Evolutionary conservation across 2,329 filamentous ascomycete species (phyloP), one percentile per base, ranked within the genome.

Genomic region (Zalaria sp.): DNA sequence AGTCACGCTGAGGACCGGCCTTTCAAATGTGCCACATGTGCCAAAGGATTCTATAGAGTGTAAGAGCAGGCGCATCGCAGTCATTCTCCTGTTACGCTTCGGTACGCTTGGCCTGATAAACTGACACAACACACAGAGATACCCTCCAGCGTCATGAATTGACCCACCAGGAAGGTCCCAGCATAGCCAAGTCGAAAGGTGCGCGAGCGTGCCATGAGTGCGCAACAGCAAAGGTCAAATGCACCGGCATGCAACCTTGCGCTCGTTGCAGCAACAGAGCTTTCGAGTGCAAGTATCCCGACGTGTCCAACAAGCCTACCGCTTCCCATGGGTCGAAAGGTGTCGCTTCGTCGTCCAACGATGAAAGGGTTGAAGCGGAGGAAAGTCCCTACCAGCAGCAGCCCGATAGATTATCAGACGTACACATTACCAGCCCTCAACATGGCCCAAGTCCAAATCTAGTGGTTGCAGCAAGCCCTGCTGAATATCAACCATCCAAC

Each of bases 241-340:
- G 55, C 39, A 53, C 56, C 28, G 54, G 56, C 28, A 51, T 48
- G 6, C 39, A 45, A 8, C 46, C 44, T n/a, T 59, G 56, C 29
- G 40, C 40, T 2, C 46, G 55, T 25, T 58, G 56, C 40, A 41
- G 40, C 25, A 43, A 48, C 8, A 50, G 54, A 7, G 43, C 39
- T 6, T 28, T 48, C 7, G 39, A 45, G 27, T 58, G 55, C 40
- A 27, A 42, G n/a, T 56, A 56, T 40, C 53, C 54, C 8, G 35
- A 45, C 34, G 41, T 37, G 9, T 28, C 10, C 1, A 42, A 36
- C 40, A 42, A 27, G 35, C 25, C 4, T n/a, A 26, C 11, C 35
- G 38, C 7, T 42, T 36, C 28, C 40, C 40, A 3, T 37, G 34
- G 27, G 37, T 36, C 11, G 40, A 28, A 25, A 31, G 27, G n/a